These are phyloP conservation scores for Leptomonas seymouri DNA, from an alignment of 208 protist species.

Conservation along the genomic window DNA sequence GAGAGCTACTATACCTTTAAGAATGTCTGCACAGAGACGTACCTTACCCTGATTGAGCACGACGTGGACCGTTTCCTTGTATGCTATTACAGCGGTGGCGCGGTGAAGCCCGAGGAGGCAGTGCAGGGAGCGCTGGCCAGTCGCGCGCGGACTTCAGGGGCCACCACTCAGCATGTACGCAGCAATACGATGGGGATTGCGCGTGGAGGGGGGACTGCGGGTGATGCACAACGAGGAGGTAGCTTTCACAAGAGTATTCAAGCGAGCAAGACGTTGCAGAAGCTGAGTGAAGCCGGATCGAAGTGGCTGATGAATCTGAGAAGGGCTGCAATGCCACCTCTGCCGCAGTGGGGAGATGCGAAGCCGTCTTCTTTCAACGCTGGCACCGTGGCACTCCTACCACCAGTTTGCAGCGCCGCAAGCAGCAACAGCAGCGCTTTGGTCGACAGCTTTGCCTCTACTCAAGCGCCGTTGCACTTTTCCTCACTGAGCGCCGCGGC, in stretches of 20 bases:
- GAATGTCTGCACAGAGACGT: conserved; percentile 51
- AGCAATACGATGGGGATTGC: not conserved
- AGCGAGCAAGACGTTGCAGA: conserved; percentile 21
- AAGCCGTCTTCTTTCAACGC: conserved; percentile 4
- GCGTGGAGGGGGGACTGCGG: not conserved
- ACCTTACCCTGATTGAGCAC: conserved; percentile 61
- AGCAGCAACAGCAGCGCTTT: conserved; percentile 3
- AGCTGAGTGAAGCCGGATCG: conserved; percentile 25
- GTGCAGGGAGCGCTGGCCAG: conserved; percentile 27
- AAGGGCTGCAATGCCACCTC: conserved; percentile 7
- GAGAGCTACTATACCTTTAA: conserved; percentile 56
- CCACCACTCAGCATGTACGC: not conserved
- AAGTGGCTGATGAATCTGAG: conserved; percentile 31
- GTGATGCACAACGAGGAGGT: not conserved
- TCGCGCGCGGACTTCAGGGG: not conserved
- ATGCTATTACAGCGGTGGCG: conserved; percentile 37
- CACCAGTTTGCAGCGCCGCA: not conserved
- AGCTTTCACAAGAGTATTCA: conserved; percentile 31
- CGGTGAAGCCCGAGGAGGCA: conserved; percentile 21
- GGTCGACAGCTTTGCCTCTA: not conserved
- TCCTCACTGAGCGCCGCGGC: not conserved
- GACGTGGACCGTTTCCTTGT: conserved; percentile 65
- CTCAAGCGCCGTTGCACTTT: not conserved
- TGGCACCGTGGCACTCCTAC: not conserved
- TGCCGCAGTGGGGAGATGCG: conserved; percentile 10